Evolutionary conservation across 2,329 filamentous ascomycete species (phyloP).

Genomic region (Gnomoniopsis sp.): DNA sequence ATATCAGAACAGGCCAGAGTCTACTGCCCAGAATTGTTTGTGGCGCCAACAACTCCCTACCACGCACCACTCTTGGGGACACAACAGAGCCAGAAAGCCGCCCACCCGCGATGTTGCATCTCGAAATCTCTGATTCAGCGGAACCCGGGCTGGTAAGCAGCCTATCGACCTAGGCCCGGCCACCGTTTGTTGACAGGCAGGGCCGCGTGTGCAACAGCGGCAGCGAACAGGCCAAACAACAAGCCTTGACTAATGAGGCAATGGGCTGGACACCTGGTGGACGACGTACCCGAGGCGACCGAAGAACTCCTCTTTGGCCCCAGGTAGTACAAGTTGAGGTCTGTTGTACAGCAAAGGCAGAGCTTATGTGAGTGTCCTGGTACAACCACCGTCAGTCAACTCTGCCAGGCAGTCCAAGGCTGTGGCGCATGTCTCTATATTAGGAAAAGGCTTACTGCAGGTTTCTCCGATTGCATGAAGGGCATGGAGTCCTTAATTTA

Average conservation of each 20-base stretch:
- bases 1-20: not conserved
- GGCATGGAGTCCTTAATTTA: not conserved
- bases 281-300: not conserved
- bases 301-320: not conserved
- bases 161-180: not conserved
- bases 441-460: no score
- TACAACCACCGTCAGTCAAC: no score
- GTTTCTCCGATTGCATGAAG: not conserved
- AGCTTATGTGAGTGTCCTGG: not conserved
- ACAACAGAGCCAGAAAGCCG: not conserved
- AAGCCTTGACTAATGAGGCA: not conserved
- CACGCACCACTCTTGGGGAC: not conserved
- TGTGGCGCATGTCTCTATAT: no score
- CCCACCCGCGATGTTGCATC: not conserved
- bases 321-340: not conserved
- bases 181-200: not conserved
- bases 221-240: not conserved
- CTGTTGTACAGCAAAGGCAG: not conserved
- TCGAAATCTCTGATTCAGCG: conserved; percentile 2
- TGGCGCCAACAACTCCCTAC: not conserved
- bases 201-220: not conserved
- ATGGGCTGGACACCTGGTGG: not conserved
- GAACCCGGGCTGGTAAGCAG: not conserved
- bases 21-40: not conserved
- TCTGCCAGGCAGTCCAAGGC: no score